These are phyloP conservation scores for Saccharomycopsis sp. DNA, from an alignment of 805 yeast species.

Conservation along the genomic window DNA sequence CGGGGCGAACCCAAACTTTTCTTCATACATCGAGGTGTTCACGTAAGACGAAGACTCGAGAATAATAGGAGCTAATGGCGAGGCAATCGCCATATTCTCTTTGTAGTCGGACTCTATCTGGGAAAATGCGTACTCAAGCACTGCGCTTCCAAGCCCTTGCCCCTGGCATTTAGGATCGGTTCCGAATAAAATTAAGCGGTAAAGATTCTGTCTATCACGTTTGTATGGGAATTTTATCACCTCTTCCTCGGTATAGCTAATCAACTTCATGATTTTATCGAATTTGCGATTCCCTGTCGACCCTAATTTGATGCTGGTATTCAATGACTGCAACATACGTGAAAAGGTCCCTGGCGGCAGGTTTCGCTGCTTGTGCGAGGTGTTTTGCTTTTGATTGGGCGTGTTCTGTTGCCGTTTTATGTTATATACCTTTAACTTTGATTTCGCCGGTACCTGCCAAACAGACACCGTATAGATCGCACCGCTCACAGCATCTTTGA, in stretches of 20 bases:
- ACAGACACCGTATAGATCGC: background rate
- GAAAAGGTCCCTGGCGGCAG: background rate
- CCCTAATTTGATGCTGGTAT: background rate
- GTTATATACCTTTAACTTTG: background rate
- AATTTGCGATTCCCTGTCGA: background rate
- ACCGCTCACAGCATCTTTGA: background rate
- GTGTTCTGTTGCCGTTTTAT: background rate
- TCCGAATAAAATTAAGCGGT: background rate
- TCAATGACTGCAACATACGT: background rate
- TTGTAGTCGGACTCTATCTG: background rate
- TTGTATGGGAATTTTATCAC: slow-evolving; percentile 1
- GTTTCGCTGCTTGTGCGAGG: background rate
- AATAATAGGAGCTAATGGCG: background rate
- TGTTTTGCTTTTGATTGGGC: background rate
- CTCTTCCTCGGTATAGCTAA: background rate
- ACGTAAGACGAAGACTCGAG: background rate
- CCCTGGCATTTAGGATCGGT: background rate
- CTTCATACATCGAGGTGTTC: background rate
- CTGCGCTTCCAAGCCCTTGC: background rate
- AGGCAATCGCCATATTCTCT: background rate
- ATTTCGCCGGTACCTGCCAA: background rate
- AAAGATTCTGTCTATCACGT: background rate
- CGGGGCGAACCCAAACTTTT: background rate
- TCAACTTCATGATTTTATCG: background rate
- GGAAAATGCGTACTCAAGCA: background rate